Percentiles rank a stretch among this genome's conserved stretches.
These are phyloP conservation scores for Sarocladiaceae sp. DNA, from an alignment of 2,329 filamentous ascomycete species.

Conservation along the genomic window DNA sequence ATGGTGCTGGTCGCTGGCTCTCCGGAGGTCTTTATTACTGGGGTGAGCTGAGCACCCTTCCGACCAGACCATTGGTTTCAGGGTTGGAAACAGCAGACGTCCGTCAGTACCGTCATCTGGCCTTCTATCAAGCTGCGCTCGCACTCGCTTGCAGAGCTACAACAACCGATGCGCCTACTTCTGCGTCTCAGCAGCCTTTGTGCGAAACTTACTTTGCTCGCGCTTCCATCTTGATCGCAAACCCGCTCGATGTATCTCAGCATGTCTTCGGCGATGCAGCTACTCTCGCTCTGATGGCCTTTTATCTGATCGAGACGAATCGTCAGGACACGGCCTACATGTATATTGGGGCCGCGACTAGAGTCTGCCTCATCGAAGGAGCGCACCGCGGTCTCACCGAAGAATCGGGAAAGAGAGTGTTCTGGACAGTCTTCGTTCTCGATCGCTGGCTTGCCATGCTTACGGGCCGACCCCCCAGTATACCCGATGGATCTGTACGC, in stretches of 20 bases:
- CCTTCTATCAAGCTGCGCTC: constrained; percentile 40
- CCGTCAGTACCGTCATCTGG: constrained; percentile 30
- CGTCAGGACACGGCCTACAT: constrained; percentile 42
- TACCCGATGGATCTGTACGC: constrained; percentile 40
- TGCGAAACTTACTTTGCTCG: constrained; percentile 39
- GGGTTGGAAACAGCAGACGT: constrained; percentile 17
- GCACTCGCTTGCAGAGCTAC: constrained; percentile 29
- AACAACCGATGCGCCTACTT: constrained; percentile 12
- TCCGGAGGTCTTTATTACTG: constrained; percentile 45
- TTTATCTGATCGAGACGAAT: constrained; percentile 44
- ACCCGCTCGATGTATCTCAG: constrained; percentile 37
- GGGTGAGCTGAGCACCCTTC: constrained; percentile 31
- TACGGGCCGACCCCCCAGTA: constrained; percentile 41
- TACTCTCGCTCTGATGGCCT: constrained; percentile 38
- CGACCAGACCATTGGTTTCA: constrained; percentile 18
- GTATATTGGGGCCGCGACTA: constrained; percentile 40
- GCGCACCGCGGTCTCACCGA: constrained; percentile 35
- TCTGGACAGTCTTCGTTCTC: constrained; percentile 47
- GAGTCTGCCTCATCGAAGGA: constrained; percentile 42
- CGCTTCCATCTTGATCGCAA: constrained; percentile 37
- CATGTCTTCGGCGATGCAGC: constrained; percentile 36
- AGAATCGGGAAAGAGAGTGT: constrained; percentile 38
- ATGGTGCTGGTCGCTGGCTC: constrained; percentile 32
- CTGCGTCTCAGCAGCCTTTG: constrained; percentile 23
- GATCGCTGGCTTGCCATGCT: constrained; percentile 43